phyloP scores from a whole-genome alignment of 2,329 filamentous ascomycete species.

The Aspergillus novofumigatus region DNA sequence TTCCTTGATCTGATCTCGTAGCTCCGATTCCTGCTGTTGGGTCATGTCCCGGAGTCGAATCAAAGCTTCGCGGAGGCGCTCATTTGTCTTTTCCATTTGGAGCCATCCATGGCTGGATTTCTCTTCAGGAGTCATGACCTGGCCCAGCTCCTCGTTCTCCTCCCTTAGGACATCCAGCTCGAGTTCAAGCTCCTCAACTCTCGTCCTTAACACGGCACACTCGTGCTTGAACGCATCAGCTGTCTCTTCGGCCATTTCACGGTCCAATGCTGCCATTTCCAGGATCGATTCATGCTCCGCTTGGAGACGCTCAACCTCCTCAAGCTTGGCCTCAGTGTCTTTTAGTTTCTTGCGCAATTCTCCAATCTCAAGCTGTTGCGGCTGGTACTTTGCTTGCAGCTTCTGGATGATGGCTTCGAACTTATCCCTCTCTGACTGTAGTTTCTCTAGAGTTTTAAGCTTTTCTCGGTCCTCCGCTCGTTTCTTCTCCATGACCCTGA shows the following conservation, averaged over 20 bases:
- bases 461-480: conserved; percentile 79
- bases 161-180: conserved; percentile 83
- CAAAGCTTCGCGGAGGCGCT: conserved; percentile 79
- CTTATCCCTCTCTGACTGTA: conserved; percentile 56
- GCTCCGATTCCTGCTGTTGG: conserved; percentile 75
- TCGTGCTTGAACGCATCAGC: conserved; percentile 79
- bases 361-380: conserved; percentile 72
- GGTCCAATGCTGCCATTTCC: conserved; percentile 83
- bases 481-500: conserved; percentile 84
- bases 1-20: conserved; percentile 68
- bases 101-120: conserved; percentile 82
- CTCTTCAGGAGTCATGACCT: conserved; percentile 85
- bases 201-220: conserved; percentile 69
- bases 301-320: conserved; percentile 67
- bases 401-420: conserved; percentile 83
- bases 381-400: conserved; percentile 81
- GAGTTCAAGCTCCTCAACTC: conserved; percentile 77
- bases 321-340: conserved; percentile 66
- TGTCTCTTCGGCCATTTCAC: conserved; percentile 94
- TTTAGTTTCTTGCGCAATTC: conserved; percentile 74
- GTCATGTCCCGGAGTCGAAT: conserved; percentile 81
- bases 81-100: conserved; percentile 86
- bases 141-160: conserved; percentile 78
- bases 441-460: conserved; percentile 69
- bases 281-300: conserved; percentile 80